phyloP scores from a whole-genome alignment of 2,329 filamentous ascomycete species.

The Talaromyces sp. region DNA sequence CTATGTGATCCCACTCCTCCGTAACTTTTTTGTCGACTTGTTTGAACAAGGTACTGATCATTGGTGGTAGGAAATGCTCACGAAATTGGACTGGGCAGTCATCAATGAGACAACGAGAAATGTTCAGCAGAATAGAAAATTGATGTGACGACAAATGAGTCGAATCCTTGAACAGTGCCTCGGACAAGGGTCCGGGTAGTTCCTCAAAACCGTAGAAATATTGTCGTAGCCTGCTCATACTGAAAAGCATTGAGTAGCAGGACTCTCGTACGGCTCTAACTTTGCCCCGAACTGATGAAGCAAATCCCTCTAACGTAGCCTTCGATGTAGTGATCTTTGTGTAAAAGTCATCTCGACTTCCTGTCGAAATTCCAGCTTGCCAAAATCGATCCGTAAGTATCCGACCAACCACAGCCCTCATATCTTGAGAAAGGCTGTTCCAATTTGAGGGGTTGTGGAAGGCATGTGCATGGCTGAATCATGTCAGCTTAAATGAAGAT shows the following conservation, averaged over 20 bases:
- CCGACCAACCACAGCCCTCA: conserved; percentile 72
- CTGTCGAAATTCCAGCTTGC: conserved; percentile 95
- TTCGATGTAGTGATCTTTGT: conserved; percentile 86
- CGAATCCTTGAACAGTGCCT: conserved; percentile 80
- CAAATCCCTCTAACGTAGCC: conserved; percentile 85
- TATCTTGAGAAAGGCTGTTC: conserved; percentile 70
- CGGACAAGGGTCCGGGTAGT: conserved; percentile 76
- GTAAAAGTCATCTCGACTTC: conserved; percentile 96
- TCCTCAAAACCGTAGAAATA: conserved; percentile 90
- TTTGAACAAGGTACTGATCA: conserved; percentile 76
- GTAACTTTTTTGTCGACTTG: conserved; percentile 87
- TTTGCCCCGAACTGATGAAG: conserved; percentile 85
- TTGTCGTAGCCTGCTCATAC: conserved; percentile 81
- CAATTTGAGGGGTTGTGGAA: conserved; percentile 87
- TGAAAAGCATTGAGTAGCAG: conserved; percentile 91
- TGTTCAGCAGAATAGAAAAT: conserved; percentile 85
- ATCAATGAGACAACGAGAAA: conserved; percentile 85
- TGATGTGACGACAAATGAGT: conserved; percentile 86
- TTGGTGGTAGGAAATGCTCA: conserved; percentile 76
- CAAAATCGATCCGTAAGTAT: conserved; percentile 95
- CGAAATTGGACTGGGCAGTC: conserved; percentile 81
- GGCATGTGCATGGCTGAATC: conserved; percentile 71
- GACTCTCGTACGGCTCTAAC: conserved; percentile 88
- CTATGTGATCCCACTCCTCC: conserved; percentile 79
- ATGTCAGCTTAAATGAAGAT: conserved; percentile 20